phyloP scores from a whole-genome alignment of 192 early-diverging fungal genomes.

The Mortierella antarctica region DNA sequence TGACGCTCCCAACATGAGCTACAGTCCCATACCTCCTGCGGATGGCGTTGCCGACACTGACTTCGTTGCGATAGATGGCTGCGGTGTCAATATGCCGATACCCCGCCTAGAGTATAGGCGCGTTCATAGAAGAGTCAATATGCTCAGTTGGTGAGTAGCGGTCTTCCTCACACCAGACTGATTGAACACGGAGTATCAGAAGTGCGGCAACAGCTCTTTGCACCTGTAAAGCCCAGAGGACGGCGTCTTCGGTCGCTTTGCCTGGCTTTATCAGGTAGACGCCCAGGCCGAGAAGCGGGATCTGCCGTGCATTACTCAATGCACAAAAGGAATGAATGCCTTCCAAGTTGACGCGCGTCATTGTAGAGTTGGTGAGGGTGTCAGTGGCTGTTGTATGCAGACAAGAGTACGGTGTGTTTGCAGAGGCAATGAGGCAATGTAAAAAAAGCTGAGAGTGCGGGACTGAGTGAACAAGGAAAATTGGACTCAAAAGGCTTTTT shows the following conservation, averaged over 20 bases:
- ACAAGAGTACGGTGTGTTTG: too few relatives aligned
- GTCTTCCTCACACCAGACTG: too few relatives aligned
- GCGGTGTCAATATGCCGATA: slow-evolving; percentile 70
- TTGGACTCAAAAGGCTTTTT: too few relatives aligned
- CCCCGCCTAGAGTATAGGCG: slow-evolving; percentile 48
- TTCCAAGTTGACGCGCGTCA: slow-evolving; percentile 26
- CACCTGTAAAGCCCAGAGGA: slow-evolving; percentile 58
- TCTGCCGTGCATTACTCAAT: slow-evolving; percentile 30
- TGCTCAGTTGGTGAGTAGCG: background rate
- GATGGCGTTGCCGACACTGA: slow-evolving; percentile 56
- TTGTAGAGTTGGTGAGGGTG: background rate
- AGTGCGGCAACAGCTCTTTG: slow-evolving; percentile 6
- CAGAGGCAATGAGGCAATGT: background rate
- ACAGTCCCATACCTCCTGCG: slow-evolving; percentile 45
- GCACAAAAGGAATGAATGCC: slow-evolving; percentile 35
- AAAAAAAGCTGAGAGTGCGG: background rate
- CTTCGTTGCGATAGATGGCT: slow-evolving; percentile 55
- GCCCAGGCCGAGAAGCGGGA: slow-evolving; percentile 53
- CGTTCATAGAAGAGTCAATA: background rate
- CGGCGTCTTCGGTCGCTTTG: slow-evolving; percentile 50
- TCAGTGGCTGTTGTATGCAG: background rate
- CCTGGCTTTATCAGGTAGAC: slow-evolving; percentile 55
- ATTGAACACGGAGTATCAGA: background rate
- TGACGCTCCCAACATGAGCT: too few relatives aligned
- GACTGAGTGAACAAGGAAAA: background rate